Conservation (phyloP, 2,329 filamentous ascomycete genomes). For the Aspergillus spinulosporus region DNA sequence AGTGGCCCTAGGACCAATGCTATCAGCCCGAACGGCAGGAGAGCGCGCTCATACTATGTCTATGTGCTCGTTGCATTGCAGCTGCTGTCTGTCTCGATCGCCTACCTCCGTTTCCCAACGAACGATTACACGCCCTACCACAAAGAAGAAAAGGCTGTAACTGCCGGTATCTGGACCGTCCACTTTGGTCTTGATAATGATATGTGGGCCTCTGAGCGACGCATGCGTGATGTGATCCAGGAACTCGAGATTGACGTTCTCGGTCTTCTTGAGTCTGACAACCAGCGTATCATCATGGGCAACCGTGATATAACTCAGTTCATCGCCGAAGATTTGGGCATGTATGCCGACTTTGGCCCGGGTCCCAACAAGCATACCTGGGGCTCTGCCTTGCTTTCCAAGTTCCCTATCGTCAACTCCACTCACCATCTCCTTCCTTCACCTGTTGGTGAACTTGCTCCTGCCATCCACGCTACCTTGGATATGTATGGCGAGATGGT, state of each 20-base stretch:
- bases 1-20: conserved; percentile 44
- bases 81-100: conserved; percentile 73
- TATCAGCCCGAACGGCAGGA: conserved; percentile 42
- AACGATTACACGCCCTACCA: conserved; percentile 93
- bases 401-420: conserved; percentile 96
- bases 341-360: conserved; percentile 97
- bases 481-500: conserved; percentile 87
- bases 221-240: conserved; percentile 86
- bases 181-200: conserved; percentile 98
- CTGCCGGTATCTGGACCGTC: conserved; percentile 97
- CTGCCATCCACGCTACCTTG: conserved; percentile 94
- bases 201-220: conserved; percentile 96
- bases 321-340: conserved; percentile 91
- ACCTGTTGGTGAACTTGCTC: conserved; percentile 90
- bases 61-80: conserved; percentile 75
- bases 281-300: conserved; percentile 98
- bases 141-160: conserved; percentile 79
- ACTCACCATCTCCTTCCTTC: conserved; percentile 93
- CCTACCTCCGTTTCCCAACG: conserved; percentile 86
- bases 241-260: conserved; percentile 97
- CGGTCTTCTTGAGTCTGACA: conserved; percentile 88
- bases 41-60: conserved; percentile 65
- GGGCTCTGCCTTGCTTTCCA: conserved; percentile 88
- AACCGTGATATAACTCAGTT: conserved; percentile 96
- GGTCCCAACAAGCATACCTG: conserved; percentile 99